A percentile compares a stretch with the other conserved stretches of the same genome.
These are phyloP conservation scores for Papilionanthe hybrid DNA, from an alignment of 116 monocot genomes.

Conservation along the genomic window DNA sequence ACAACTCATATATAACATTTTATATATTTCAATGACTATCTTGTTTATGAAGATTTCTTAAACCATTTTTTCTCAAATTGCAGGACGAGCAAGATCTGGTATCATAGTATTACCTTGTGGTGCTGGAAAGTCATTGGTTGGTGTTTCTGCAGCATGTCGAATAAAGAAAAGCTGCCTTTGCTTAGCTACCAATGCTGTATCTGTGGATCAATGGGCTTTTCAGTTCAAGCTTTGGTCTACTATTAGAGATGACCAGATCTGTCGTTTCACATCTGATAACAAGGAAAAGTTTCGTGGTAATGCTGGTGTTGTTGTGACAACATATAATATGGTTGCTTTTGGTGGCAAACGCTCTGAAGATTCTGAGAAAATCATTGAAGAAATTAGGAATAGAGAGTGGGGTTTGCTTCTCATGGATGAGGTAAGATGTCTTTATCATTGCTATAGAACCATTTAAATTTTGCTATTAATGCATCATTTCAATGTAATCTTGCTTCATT, in stretches of 20 bases:
- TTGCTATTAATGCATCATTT: neutral
- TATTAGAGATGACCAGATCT: constrained; percentile 91
- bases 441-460: neutral
- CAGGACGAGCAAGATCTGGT: constrained; percentile 96
- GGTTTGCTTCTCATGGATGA: constrained; percentile 99
- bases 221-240: constrained; percentile 99
- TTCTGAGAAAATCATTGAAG: constrained; percentile 98
- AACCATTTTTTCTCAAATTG: constrained; percentile 2
- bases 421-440: constrained; percentile 17
- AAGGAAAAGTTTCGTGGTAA: constrained; percentile 93
- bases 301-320: constrained; percentile 97
- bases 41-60: neutral
- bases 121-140: constrained; percentile 96
- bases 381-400: constrained; percentile 99
- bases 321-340: constrained; percentile 99
- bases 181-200: constrained; percentile 97
- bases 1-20: neutral
- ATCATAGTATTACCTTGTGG: constrained; percentile 99
- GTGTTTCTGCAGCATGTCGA: constrained; percentile 91
- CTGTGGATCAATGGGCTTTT: constrained; percentile 99
- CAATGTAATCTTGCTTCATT: neutral
- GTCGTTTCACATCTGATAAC: constrained; percentile 94
- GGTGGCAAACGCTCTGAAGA: constrained; percentile 96
- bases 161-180: constrained; percentile 92
- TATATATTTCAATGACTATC: neutral